Conservation (phyloP, 2,329 filamentous ascomycete species). For the Monilinia fructicola region DNA sequence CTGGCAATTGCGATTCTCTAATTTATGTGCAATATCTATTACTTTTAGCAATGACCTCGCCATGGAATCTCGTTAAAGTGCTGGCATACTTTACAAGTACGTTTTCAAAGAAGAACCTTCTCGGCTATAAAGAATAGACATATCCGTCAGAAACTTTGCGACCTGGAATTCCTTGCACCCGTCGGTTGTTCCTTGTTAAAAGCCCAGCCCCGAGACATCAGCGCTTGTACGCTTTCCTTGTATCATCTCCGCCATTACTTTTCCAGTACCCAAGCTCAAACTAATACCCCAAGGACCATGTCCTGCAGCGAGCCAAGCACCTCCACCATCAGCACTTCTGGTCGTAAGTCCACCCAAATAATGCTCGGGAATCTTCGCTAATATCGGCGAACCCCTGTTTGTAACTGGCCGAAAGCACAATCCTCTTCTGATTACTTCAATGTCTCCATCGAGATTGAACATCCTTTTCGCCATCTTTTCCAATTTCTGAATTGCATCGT, state of each 20-base stretch:
- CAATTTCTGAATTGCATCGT: constrained; percentile 50
- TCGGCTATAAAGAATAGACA: background rate
- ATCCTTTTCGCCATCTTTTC: constrained; percentile 50
- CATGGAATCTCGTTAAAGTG: background rate
- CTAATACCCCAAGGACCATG: constrained; percentile 77
- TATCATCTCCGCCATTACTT: constrained; percentile 69
- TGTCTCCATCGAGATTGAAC: constrained; percentile 46
- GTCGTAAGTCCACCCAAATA: constrained; percentile 53
- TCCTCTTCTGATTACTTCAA: constrained; percentile 62
- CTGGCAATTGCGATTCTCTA: background rate
- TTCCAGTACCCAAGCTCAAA: constrained; percentile 65
- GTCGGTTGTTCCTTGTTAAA: constrained; percentile 30
- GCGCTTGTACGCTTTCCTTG: constrained; percentile 57
- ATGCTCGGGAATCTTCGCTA: constrained; percentile 57
- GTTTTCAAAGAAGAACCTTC: background rate
- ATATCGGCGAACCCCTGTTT: constrained; percentile 60
- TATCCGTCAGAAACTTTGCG: background rate
- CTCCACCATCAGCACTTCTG: constrained; percentile 49
- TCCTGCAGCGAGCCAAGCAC: constrained; percentile 69
- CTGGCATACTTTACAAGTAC: background rate
- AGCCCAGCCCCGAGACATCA: constrained; percentile 55
- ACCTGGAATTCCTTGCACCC: background rate
- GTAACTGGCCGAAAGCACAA: constrained; percentile 75
- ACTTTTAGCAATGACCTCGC: background rate
- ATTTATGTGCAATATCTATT: background rate